These are phyloP conservation scores for Canavalia gladiata DNA, from an alignment of 306 rosid species.

Conservation along the genomic window DNA sequence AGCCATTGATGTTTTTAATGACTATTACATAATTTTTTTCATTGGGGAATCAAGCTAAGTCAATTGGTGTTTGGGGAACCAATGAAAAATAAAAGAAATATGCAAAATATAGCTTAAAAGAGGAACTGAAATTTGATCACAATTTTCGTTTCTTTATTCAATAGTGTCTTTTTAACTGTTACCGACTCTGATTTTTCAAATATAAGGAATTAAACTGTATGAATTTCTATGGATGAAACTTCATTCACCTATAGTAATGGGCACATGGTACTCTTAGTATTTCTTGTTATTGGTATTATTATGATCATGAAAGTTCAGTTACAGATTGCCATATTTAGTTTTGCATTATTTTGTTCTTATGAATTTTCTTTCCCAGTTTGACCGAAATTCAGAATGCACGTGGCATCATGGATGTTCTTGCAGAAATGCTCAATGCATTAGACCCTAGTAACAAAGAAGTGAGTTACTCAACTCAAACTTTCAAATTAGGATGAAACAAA, in stretches of 20 bases:
- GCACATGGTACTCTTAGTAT: constrained; percentile 5
- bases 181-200: constrained; percentile 1
- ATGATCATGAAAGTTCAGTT: constrained; percentile 12
- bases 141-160: not conserved
- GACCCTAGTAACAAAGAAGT: constrained; percentile 94
- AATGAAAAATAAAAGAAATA: not conserved
- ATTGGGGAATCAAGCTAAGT: not conserved
- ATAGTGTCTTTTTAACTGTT: constrained; percentile 10
- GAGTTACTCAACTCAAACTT: constrained; percentile 38
- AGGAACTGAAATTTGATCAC: constrained; percentile 14
- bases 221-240: constrained; percentile 20
- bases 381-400: constrained; percentile 97
- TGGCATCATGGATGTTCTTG: constrained; percentile 95
- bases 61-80: constrained; percentile 17
- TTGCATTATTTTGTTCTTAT: constrained; percentile 40
- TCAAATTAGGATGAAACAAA: constrained; percentile 38
- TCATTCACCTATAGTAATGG: not conserved
- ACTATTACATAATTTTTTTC: not conserved
- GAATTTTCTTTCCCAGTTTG: constrained; percentile 63
- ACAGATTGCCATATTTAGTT: constrained; percentile 21
- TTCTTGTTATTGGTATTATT: not conserved
- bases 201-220: constrained; percentile 25
- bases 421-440: constrained; percentile 92
- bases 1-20: not conserved
- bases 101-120: not conserved